Conservation (phyloP, 495 filamentous ascomycete genomes). For the Penicillium malachiteum region DNA sequence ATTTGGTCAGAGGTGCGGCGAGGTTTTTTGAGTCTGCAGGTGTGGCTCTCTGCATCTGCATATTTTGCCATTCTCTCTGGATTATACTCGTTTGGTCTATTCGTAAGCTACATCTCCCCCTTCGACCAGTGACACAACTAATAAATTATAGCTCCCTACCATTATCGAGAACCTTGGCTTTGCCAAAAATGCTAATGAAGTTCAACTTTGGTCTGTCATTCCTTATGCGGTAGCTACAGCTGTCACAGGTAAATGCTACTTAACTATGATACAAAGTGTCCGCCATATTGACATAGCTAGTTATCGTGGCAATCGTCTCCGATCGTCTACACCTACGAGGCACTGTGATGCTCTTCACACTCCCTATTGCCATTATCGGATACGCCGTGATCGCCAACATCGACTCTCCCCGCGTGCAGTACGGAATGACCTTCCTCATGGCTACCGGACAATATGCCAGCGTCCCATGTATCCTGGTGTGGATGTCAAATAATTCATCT, state of each 20-base stretch:
- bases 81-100: conserved; percentile 45
- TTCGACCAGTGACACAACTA: neutral
- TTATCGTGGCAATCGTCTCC: conserved; percentile 44
- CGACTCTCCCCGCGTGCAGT: conserved; percentile 41
- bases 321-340: conserved; percentile 46
- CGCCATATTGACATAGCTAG: conserved; percentile 13
- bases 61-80: conserved; percentile 47
- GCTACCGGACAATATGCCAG: conserved; percentile 50
- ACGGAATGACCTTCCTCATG: conserved; percentile 57
- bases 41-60: conserved; percentile 44
- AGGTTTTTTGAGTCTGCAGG: conserved; percentile 33
- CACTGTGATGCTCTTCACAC: conserved; percentile 47
- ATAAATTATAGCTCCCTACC: conserved; percentile 56
- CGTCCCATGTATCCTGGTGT: conserved; percentile 52
- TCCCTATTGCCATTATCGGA: conserved; percentile 49
- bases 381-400: conserved; percentile 50
- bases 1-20: conserved; percentile 44
- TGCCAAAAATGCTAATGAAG: conserved; percentile 57
- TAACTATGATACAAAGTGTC: conserved; percentile 39
- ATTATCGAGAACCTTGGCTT: conserved; percentile 74
- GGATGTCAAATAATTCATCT: conserved; percentile 58
- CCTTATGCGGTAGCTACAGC: conserved; percentile 80
- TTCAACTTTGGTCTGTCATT: conserved; percentile 83
- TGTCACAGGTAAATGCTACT: conserved; percentile 65
- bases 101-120: conserved; percentile 23